Base-by-base conservation (phyloP, 108 stramenopile genomes). In the Aurantiochytrium sp. region DNA sequence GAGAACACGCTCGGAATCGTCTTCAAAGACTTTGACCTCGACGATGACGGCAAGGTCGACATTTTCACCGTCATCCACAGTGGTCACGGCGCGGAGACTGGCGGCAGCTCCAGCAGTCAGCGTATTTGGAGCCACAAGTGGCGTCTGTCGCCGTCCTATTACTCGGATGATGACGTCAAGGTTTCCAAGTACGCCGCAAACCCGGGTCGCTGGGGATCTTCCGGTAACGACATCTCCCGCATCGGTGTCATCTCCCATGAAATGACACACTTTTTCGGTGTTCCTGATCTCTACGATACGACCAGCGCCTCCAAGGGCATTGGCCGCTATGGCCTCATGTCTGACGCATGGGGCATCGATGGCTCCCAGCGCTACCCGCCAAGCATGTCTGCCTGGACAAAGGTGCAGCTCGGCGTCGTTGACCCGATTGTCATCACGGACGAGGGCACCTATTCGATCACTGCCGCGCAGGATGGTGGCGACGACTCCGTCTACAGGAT, bases 41-140 rank as follows among this genome's bases (percentile, higher is more conserved):
- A 92, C 51, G 64, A 5, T 21, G 64, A 89, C 44, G 88, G 88
- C 3, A 71, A 44, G 18, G 47, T 93, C 45, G 96, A 97, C 88
- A 91, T 92, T 2, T 88, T 97, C 12, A 90, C 93, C 43, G 58
- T 97, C 14, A 87, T 96, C 21, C 95, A 95, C 73, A 92, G 92
- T 59, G 96, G 96, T 43, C 95, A 95, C 90, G 94, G 93, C 8
- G 96, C 96, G 25, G 96, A 97, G 88, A 88, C 90, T 5, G 94
- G 92, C 4, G 91, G 92, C 8, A 58, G 35, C 42, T 94, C 95
- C 88, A 94, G 95, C 55, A 87, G 71, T 89, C 60, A 90, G 58
- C 60, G 92, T 35, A 92, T 92, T 28, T 94, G 93, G 93, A 60
- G 58, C 83, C 93, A 94, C 60, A 94, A 93, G 89, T 92, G 93